A percentile compares a stretch with the other conserved stretches of the same genome.
Evolutionary conservation across 2,329 filamentous ascomycete genomes (phyloP).

Genomic region (Knufia petricola): DNA sequence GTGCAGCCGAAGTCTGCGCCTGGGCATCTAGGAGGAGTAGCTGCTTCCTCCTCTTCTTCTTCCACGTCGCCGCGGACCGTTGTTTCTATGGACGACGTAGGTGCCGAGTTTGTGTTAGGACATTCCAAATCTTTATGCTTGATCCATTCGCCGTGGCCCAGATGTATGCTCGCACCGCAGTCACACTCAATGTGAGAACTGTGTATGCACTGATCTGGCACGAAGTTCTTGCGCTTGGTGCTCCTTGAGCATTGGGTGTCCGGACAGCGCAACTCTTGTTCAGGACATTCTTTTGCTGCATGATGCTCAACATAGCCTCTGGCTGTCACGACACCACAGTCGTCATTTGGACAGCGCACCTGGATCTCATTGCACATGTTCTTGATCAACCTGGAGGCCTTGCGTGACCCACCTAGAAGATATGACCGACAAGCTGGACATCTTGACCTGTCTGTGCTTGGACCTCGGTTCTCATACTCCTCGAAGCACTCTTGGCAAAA

Average conservation of each 20-base stretch:
- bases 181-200: constrained; percentile 22
- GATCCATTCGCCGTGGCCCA: constrained; percentile 21
- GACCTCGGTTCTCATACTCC: constrained; percentile 24
- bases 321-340: constrained; percentile 45
- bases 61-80: neutral
- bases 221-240: constrained; percentile 46
- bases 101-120: constrained; percentile 11
- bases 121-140: constrained; percentile 22
- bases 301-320: constrained; percentile 50
- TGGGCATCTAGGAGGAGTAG: constrained; percentile 15
- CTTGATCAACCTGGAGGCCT: constrained; percentile 46
- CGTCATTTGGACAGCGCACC: constrained; percentile 51
- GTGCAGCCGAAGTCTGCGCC: constrained; percentile 33
- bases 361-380: constrained; percentile 54
- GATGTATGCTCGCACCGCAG: constrained; percentile 21
- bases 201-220: constrained; percentile 21
- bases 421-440: constrained; percentile 51
- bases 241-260: constrained; percentile 40
- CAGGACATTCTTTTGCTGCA: constrained; percentile 51
- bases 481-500: constrained; percentile 53
- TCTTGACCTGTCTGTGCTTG: constrained; percentile 22
- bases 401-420: constrained; percentile 29
- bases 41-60: constrained; percentile 15
- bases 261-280: constrained; percentile 45
- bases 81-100: neutral